These are phyloP conservation scores for Gyromitra esculenta DNA, from an alignment of 2,329 filamentous ascomycete genomes.

Conservation along the genomic window DNA sequence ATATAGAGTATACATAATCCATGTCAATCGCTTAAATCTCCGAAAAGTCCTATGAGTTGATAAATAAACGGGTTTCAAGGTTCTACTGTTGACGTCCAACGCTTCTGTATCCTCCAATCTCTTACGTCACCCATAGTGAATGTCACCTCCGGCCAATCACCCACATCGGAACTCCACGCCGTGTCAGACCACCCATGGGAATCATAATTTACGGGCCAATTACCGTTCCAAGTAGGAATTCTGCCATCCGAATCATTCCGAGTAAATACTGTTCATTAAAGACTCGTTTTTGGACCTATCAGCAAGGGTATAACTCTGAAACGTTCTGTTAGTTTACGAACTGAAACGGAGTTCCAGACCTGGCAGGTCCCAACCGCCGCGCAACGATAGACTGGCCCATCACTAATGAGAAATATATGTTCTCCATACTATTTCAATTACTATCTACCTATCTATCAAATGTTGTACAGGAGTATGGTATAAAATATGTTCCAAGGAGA, in stretches of 20 bases:
- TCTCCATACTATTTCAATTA: slow-evolving; percentile 35
- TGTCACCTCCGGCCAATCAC: neutral
- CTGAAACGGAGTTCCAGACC: slow-evolving; percentile 10
- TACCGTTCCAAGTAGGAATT: slow-evolving; percentile 8
- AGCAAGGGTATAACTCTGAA: slow-evolving; percentile 38
- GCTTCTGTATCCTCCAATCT: neutral
- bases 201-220: neutral
- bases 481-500: slow-evolving; percentile 11
- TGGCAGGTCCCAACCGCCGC: neutral
- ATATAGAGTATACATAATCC: neutral
- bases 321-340: slow-evolving; percentile 2
- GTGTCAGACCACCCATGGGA: neutral
- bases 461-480: slow-evolving; percentile 37
- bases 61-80: neutral
- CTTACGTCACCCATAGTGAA: slow-evolving; percentile 13
- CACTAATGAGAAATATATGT: slow-evolving; percentile 11
- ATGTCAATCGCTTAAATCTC: neutral
- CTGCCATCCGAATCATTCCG: slow-evolving; percentile 1
- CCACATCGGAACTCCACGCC: neutral
- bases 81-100: neutral
- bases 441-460: slow-evolving; percentile 36
- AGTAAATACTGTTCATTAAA: slow-evolving; percentile 15
- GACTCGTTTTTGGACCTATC: neutral
- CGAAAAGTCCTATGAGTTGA: slow-evolving; percentile 1
- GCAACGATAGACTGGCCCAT: neutral